Conservation (phyloP, 148 eudicot species). For the Suaeda aralocaspica region DNA sequence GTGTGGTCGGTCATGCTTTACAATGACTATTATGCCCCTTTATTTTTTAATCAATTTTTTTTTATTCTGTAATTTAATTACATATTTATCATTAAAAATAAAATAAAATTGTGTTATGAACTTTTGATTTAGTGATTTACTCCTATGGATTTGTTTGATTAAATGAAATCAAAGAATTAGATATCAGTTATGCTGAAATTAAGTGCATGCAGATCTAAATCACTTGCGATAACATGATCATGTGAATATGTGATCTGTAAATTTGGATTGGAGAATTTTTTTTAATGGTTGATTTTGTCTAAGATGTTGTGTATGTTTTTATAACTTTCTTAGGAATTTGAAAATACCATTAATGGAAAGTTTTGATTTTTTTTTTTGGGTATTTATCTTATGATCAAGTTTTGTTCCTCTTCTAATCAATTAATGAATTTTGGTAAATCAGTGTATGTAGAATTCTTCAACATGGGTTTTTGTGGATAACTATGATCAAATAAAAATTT, state of each 20-base stretch:
- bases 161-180: neutral
- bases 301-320: too few species aligned
- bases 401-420: neutral
- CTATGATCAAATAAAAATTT: too few species aligned
- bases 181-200: neutral
- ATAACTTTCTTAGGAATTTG: too few species aligned
- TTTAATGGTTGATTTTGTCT: neutral
- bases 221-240: neutral
- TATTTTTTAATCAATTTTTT: neutral
- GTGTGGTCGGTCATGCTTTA: constrained; percentile 8
- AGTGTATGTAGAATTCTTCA: too few species aligned
- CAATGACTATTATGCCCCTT: constrained; percentile 24
- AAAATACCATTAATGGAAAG: neutral
- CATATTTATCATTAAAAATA: neutral
- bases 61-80: neutral
- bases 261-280: neutral
- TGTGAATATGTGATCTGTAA: neutral
- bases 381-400: neutral
- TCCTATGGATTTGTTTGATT: too few species aligned
- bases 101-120: neutral
- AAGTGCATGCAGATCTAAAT: constrained; percentile 22
- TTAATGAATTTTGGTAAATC: neutral
- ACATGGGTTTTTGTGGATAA: too few species aligned
- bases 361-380: neutral
- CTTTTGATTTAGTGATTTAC: too few species aligned